Evolutionary conservation across 352 stramenopile genomes (phyloP).

Genomic region (Pythium periplocum): DNA sequence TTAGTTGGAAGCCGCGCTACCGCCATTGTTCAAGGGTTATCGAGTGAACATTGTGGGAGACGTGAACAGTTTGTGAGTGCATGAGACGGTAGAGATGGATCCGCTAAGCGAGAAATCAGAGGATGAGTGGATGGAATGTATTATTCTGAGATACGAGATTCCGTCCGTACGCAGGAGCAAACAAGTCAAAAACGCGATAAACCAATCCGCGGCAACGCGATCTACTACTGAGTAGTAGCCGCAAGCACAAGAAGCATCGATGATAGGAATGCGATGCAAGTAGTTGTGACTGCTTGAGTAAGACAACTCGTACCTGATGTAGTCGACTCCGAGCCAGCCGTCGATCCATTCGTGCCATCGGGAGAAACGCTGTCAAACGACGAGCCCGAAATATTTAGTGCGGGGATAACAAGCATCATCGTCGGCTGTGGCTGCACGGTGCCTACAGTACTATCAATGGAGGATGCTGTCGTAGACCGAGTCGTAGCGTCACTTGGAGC

Average conservation of each 20-base stretch:
- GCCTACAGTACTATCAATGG: not conserved
- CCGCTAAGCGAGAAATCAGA: too few relatives aligned
- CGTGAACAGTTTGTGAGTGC: slow-evolving; percentile 58
- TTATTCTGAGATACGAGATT: too few relatives aligned
- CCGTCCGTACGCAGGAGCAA: too few relatives aligned
- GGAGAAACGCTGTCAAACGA: too few relatives aligned
- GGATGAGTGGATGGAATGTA: too few relatives aligned
- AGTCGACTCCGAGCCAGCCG: too few relatives aligned
- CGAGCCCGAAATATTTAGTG: not conserved
- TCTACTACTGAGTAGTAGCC: not conserved
- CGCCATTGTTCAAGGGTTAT: slow-evolving; percentile 68
- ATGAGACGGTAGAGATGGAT: not conserved
- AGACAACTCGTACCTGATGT: too few relatives aligned
- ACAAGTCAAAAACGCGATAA: not conserved
- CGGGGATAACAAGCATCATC: slow-evolving; percentile 12
- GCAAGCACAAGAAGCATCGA: slow-evolving; percentile 13
- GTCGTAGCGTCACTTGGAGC: too few relatives aligned
- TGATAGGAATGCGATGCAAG: slow-evolving; percentile 1
- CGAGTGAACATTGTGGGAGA: slow-evolving; percentile 81
- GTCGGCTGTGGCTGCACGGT: slow-evolving; percentile 4
- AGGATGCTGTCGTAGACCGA: too few relatives aligned
- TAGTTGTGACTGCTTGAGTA: too few relatives aligned
- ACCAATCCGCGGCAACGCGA: slow-evolving; percentile 10
- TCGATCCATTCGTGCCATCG: too few relatives aligned
- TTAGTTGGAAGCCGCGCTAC: slow-evolving; percentile 56